Evolutionary conservation across 208 protist genomes (phyloP), one percentile per base, ranked within the genome.

Genomic region (Acanthamoeba royreba): DNA sequence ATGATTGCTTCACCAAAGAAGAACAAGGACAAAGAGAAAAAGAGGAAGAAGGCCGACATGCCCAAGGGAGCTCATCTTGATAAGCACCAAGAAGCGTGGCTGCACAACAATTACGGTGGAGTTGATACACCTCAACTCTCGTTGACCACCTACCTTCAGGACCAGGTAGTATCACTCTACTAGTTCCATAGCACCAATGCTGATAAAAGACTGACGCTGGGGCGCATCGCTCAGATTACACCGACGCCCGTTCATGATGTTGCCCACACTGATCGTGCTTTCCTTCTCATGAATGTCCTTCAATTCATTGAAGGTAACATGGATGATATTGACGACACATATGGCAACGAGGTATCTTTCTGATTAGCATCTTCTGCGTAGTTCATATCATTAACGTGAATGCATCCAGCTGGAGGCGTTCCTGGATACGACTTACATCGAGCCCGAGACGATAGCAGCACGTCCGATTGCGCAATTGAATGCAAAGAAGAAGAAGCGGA

Each of bases 281-380:
- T 40, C 9, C 33, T 72, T 4, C 35, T 92, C 15, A 92, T 92
- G 85, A 42, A 72, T 31, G 43, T 52, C 15, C 43, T 92, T 19
- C 85, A 92, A 31, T 92, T 63, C 42, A 72, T 92, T 11, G 85
- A 92, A 92, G 85, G 72, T 1, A 63, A 92, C 33, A 9, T 42
- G 1, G 40, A 4, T 25, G 47, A 63, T 40, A 31, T 33, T 22
- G 85, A 92, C 7, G 47, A 72, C 42, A 25, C 38, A 46, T 92
- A 92, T 8, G 85, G 38, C 15, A 19, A 40, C 5, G 85, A 92
- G 52, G 85, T 92, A 49, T n/a, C n/a, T n/a, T n/a, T n/a, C n/a
- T n/a, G n/a, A n/a, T 22, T 5, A 19, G 11, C 19, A 9, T 5
- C 33, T 58, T 35, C 22, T 66, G 13, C 52, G 7, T 63, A 9